Evolutionary conservation across 306 rosid genomes (phyloP).

Genomic region (Nissolia schottii): DNA sequence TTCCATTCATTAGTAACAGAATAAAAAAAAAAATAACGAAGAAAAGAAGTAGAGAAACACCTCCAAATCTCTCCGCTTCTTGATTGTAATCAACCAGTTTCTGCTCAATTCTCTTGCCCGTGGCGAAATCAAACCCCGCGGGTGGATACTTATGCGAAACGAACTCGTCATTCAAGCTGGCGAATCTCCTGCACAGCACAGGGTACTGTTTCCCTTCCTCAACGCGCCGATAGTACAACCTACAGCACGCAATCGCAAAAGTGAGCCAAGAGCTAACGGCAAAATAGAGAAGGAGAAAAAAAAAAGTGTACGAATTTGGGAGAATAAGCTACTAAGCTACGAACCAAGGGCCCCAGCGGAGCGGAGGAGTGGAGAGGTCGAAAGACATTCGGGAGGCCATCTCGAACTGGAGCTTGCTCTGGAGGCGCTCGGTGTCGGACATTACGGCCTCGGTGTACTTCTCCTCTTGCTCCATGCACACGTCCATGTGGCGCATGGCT

Average conservation of each 20-base stretch:
- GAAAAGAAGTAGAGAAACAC: conserved; percentile 21
- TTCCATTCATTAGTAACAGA: not conserved
- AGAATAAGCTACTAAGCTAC: not conserved
- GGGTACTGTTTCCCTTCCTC: conserved; percentile 90
- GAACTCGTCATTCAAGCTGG: conserved; percentile 73
- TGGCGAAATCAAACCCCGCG: conserved; percentile 79
- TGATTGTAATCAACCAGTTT: conserved; percentile 78
- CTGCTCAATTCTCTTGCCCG: conserved; percentile 91
- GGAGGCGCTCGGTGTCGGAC: conserved; percentile 65
- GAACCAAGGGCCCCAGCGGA: conserved; percentile 86
- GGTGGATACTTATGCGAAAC: conserved; percentile 73
- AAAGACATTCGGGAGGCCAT: conserved; percentile 78
- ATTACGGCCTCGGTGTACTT: conserved; percentile 77
- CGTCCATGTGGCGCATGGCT: conserved; percentile 91
- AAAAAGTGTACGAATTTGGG: not conserved
- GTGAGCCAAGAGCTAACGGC: not conserved
- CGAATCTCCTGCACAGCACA: conserved; percentile 71
- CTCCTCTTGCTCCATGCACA: conserved; percentile 96
- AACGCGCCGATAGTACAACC: conserved; percentile 85
- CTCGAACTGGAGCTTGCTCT: conserved; percentile 75
- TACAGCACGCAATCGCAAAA: conserved; percentile 15
- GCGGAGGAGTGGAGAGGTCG: conserved; percentile 85
- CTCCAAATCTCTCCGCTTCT: conserved; percentile 92
- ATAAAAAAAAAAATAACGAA: not conserved
- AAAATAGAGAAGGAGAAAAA: too few species aligned